These are phyloP conservation scores for Paramyrothecium sp. DNA, from an alignment of 2,329 filamentous ascomycete genomes.

Conservation along the genomic window DNA sequence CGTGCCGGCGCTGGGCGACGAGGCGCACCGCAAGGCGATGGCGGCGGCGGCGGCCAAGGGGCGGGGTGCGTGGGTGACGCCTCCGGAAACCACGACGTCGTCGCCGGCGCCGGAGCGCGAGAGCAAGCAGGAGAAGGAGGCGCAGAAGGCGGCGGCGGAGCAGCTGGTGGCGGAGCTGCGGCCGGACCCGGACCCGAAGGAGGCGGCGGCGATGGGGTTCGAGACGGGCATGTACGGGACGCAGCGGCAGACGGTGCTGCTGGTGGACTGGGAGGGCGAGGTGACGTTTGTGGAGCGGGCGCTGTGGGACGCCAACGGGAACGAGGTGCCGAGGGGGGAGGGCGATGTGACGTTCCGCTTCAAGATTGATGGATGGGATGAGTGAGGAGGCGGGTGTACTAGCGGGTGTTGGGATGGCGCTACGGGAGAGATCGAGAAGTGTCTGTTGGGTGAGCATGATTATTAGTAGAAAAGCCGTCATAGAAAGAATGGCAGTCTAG, in stretches of 20 bases:
- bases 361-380: constrained; percentile 53
- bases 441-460: no score
- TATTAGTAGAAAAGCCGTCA: no score
- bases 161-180: constrained; percentile 32
- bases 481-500: no score
- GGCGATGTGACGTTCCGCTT: constrained; percentile 58
- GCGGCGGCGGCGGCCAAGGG: constrained; percentile 36
- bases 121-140: background rate
- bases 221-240: constrained; percentile 63
- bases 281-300: constrained; percentile 59
- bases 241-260: constrained; percentile 61
- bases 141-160: constrained; percentile 33
- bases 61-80: constrained; percentile 33
- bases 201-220: constrained; percentile 36
- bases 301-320: constrained; percentile 58
- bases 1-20: constrained; percentile 56
- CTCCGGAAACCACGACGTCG: constrained; percentile 7
- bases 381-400: constrained; percentile 6
- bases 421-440: no score
- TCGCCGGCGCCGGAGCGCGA: background rate
- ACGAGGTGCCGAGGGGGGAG: constrained; percentile 49
- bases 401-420: no score
- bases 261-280: constrained; percentile 63
- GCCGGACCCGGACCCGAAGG: constrained; percentile 31
- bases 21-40: constrained; percentile 43